Conservation (phyloP, 805 yeast species). For the Myxozyma monticola region DNA sequence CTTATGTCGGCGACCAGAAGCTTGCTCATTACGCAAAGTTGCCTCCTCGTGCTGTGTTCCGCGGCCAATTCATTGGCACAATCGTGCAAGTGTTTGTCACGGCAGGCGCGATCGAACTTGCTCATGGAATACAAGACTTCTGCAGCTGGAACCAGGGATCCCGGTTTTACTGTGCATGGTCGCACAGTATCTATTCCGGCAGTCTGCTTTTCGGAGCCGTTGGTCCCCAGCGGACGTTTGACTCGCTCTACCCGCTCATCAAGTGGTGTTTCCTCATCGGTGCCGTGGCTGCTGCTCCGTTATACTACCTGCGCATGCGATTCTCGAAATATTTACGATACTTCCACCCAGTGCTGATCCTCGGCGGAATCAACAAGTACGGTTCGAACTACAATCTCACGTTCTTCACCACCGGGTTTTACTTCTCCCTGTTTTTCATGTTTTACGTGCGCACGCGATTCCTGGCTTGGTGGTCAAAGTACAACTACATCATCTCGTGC, state of each 20-base stretch:
- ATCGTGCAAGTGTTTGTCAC: slow-evolving; percentile 45
- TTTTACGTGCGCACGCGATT: slow-evolving; percentile 55
- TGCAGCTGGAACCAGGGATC: slow-evolving; percentile 48
- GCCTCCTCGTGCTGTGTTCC: slow-evolving; percentile 61
- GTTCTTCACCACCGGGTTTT: slow-evolving; percentile 72
- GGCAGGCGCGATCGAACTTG: slow-evolving; percentile 43
- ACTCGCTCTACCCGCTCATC: slow-evolving; percentile 52
- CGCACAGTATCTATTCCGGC: slow-evolving; percentile 54
- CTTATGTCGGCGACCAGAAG: slow-evolving; percentile 58
- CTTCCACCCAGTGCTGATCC: slow-evolving; percentile 66
- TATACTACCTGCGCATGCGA: slow-evolving; percentile 37
- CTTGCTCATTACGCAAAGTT: slow-evolving; percentile 64
- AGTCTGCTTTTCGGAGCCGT: slow-evolving; percentile 64
- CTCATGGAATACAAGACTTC: slow-evolving; percentile 38
- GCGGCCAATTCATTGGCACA: slow-evolving; percentile 51
- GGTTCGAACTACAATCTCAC: slow-evolving; percentile 56
- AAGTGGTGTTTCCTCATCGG: slow-evolving; percentile 65
- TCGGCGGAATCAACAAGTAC: slow-evolving; percentile 38
- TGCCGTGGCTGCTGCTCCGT: slow-evolving; percentile 47
- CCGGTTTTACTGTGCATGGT: slow-evolving; percentile 51
- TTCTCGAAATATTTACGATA: slow-evolving; percentile 39
- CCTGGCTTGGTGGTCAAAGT: slow-evolving; percentile 73
- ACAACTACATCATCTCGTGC: slow-evolving; percentile 64
- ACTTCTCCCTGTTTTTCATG: slow-evolving; percentile 59
- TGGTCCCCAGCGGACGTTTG: slow-evolving; percentile 62